Percentiles rank a stretch among this genome's conserved stretches.
Evolutionary conservation across 2,329 filamentous ascomycete species (phyloP).

Genomic region (Penicillium griseofulvum): DNA sequence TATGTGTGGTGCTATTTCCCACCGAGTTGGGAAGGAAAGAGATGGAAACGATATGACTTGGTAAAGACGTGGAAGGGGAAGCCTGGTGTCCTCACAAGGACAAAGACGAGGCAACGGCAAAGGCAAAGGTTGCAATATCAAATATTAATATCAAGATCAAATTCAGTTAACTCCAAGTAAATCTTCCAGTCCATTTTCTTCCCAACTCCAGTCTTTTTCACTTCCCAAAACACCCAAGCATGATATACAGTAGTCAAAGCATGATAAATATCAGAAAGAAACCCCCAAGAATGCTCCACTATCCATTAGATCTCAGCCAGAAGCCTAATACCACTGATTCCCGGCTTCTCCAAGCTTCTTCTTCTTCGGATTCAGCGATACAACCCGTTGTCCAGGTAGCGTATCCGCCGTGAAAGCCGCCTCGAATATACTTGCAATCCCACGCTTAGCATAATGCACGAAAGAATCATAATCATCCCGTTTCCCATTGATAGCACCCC

Average conservation of each 20-base stretch:
- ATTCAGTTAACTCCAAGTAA: background rate
- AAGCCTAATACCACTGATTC: conserved; percentile 56
- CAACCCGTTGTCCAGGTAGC: conserved; percentile 57
- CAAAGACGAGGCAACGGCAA: background rate
- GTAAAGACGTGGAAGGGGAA: background rate
- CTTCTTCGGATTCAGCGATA: conserved; percentile 58
- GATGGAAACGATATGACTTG: background rate
- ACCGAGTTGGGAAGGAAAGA: background rate
- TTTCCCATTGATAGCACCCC: conserved; percentile 55
- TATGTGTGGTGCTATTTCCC: background rate
- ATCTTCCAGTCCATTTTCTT: background rate
- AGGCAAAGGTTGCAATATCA: background rate
- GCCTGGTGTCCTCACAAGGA: background rate
- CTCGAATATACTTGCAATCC: conserved; percentile 61
- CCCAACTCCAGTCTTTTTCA: background rate
- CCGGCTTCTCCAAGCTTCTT: conserved; percentile 55
- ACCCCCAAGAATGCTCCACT: no score
- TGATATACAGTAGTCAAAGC: background rate
- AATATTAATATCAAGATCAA: background rate
- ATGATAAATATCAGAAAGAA: background rate
- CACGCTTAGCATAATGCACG: conserved; percentile 50
- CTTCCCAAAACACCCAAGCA: background rate
- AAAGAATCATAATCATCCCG: conserved; percentile 54
- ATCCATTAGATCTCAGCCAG: background rate
- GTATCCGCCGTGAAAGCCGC: conserved; percentile 53